Conservation (phyloP, 306 rosid species). For the Oemleria cerasiformis region DNA sequence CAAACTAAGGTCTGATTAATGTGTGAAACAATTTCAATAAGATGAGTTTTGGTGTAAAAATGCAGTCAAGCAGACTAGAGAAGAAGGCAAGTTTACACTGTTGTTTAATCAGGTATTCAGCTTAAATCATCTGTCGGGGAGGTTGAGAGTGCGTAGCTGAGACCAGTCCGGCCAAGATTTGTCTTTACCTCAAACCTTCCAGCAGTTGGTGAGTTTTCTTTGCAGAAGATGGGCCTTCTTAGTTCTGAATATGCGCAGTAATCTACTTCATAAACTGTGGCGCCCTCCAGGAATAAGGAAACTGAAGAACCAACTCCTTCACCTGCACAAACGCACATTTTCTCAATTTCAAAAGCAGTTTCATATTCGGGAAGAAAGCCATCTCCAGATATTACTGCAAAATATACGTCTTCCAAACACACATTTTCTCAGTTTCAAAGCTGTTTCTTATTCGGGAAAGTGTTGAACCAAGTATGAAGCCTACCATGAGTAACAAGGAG, state of each 20-base stretch:
- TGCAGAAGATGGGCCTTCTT: slow-evolving; percentile 52
- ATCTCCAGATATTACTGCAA: too few species aligned
- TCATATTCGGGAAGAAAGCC: too few species aligned
- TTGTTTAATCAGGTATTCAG: not conserved
- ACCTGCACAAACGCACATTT: slow-evolving; percentile 32
- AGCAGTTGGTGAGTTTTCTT: slow-evolving; percentile 31
- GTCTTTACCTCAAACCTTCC: slow-evolving; percentile 64
- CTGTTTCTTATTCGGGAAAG: not conserved
- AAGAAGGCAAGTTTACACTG: not conserved
- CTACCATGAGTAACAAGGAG: slow-evolving; percentile 93
- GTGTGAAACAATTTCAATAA: not conserved
- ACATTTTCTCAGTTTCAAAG: not conserved
- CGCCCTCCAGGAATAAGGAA: slow-evolving; percentile 43
- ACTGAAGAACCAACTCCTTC: slow-evolving; percentile 83
- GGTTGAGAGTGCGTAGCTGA: slow-evolving; percentile 24
- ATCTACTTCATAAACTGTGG: slow-evolving; percentile 46
- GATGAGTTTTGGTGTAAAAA: slow-evolving; percentile 10
- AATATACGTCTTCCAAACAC: not conserved
- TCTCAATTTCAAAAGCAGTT: not conserved
- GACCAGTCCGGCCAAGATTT: slow-evolving; percentile 38
- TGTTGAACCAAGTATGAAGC: not conserved
- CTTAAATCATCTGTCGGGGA: not conserved
- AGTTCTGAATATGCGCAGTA: slow-evolving; percentile 74
- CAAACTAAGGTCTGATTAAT: slow-evolving; percentile 1
- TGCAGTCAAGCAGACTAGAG: not conserved